A percentile compares a stretch with the other conserved stretches of the same genome.
Evolutionary conservation across 2,329 filamentous ascomycete species (phyloP).

Genomic region (Samsoniella hepiali): DNA sequence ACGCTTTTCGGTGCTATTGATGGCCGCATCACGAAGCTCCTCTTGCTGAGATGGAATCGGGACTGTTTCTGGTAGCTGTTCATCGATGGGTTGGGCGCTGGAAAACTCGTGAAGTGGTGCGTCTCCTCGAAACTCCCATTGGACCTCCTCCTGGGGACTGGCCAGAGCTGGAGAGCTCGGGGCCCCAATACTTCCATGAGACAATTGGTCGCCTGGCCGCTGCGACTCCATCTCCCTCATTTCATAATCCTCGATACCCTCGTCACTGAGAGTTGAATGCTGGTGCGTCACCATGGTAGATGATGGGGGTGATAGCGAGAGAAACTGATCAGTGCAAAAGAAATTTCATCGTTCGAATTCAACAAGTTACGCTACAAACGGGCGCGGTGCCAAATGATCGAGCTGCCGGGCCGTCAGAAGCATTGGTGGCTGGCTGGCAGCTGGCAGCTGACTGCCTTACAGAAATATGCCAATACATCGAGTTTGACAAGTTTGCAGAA

Average conservation of each 20-base stretch:
- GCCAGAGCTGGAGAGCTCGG: slow-evolving; percentile 25
- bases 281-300: not conserved
- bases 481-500: not conserved
- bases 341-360: not conserved
- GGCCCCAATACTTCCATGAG: not conserved
- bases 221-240: slow-evolving; percentile 24
- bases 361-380: not conserved
- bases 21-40: not conserved
- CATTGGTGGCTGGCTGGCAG: not conserved
- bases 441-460: not conserved
- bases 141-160: slow-evolving; percentile 15
- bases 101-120: slow-evolving; percentile 26
- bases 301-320: not conserved
- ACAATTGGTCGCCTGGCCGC: not conserved
- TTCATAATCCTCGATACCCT: not conserved
- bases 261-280: slow-evolving; percentile 3
- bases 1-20: not conserved
- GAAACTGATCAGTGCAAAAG: not conserved
- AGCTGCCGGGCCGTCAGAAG: not conserved
- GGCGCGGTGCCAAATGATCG: not conserved
- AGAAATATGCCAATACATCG: not conserved
- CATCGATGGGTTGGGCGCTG: slow-evolving; percentile 25
- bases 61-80: slow-evolving; percentile 31
- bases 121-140: slow-evolving; percentile 27
- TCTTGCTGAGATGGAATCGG: slow-evolving; percentile 24